Evolutionary conservation across 2,329 filamentous ascomycete species (phyloP).

Genomic region (Paraconiothyrium sp.): DNA sequence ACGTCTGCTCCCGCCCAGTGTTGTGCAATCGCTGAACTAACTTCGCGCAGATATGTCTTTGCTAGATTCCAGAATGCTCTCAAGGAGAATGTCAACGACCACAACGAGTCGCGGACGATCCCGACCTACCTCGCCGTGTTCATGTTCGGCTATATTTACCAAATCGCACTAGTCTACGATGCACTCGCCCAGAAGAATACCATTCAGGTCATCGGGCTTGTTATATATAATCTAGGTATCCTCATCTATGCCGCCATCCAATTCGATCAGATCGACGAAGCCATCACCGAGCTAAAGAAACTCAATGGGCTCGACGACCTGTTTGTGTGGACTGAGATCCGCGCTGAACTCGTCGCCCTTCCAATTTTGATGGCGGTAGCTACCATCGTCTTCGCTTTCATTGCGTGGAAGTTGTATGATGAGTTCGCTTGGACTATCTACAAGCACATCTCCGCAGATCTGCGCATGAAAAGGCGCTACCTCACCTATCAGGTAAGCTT

Average conservation of each 20-base stretch:
- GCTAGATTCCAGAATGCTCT: conserved; percentile 78
- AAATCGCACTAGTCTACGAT: conserved; percentile 90
- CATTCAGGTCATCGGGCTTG: conserved; percentile 96
- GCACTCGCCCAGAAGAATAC: conserved; percentile 95
- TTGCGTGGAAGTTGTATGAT: conserved; percentile 95
- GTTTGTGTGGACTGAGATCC: conserved; percentile 73
- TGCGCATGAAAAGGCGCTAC: conserved; percentile 96
- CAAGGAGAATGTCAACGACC: conserved; percentile 51
- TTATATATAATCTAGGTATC: conserved; percentile 89
- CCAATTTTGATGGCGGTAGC: conserved; percentile 82
- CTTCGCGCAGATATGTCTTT: conserved; percentile 78
- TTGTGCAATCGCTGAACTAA: conserved; percentile 20
- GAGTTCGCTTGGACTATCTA: conserved; percentile 99
- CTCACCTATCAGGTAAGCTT: conserved; percentile 85
- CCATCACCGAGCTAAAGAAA: conserved; percentile 66
- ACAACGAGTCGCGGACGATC: conserved; percentile 70
- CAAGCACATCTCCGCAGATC: conserved; percentile 97
- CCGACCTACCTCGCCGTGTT: conserved; percentile 96
- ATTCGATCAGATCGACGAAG: conserved; percentile 85
- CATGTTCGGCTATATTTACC: conserved; percentile 96
- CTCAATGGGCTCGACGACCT: conserved; percentile 56
- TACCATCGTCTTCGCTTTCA: conserved; percentile 75
- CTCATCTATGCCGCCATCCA: conserved; percentile 94
- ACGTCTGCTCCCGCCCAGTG: conserved; percentile 52
- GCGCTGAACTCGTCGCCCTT: conserved; percentile 83